A percentile compares a stretch with the other conserved stretches of the same genome.
Evolutionary conservation across 1,139 yeast genomes (phyloP).

Genomic region (Hanseniaspora sp.): DNA sequence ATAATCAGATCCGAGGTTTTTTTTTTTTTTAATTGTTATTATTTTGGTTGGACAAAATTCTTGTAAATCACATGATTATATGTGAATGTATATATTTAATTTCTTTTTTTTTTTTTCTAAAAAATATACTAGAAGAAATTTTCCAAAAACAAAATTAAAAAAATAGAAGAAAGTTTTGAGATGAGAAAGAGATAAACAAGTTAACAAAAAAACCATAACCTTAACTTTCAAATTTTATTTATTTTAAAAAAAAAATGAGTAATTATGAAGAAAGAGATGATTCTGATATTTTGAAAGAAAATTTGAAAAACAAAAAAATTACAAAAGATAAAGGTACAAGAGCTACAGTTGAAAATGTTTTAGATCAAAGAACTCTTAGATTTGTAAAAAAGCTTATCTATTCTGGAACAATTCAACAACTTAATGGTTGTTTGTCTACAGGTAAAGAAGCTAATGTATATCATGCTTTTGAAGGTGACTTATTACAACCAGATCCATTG

Average conservation of each 20-base stretch:
- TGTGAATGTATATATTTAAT: no score
- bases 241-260: not conserved
- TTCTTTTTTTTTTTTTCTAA: no score
- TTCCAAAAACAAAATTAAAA: no score
- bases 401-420: slow-evolving; percentile 60
- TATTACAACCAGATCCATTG: slow-evolving; percentile 17
- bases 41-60: no score
- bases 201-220: no score
- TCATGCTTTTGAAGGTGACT: slow-evolving; percentile 71
- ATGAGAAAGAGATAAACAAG: no score
- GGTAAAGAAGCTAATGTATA: slow-evolving; percentile 98
- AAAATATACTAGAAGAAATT: no score
- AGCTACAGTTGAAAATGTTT: slow-evolving; percentile 92
- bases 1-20: no score
- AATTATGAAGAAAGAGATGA: slow-evolving; percentile 16
- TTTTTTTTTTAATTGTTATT: no score
- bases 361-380: slow-evolving; percentile 85
- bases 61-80: no score
- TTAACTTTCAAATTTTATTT: no score
- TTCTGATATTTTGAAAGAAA: slow-evolving; percentile 29
- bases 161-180: no score
- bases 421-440: slow-evolving; percentile 89
- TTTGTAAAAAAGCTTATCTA: slow-evolving; percentile 72
- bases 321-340: slow-evolving; percentile 78
- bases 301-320: slow-evolving; percentile 48